phyloP scores from a whole-genome alignment of 805 yeast species.

The Danielozyma ontarioensis region DNA sequence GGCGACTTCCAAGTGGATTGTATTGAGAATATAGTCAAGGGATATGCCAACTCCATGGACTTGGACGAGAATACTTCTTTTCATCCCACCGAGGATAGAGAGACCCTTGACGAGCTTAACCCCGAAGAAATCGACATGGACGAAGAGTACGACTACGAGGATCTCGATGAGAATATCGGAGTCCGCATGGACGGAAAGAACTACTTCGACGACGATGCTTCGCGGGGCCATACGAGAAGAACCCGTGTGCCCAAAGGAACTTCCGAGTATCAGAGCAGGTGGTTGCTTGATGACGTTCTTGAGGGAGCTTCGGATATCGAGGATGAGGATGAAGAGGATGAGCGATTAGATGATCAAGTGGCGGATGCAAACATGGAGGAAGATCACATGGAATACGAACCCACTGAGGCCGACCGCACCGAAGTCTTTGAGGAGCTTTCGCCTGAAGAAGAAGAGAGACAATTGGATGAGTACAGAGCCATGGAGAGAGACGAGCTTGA shows the following conservation, averaged over 20 bases:
- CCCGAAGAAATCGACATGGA: slow-evolving; percentile 42
- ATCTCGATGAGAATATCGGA: slow-evolving; percentile 29
- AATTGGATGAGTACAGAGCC: slow-evolving; percentile 61
- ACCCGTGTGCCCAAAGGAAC: slow-evolving; percentile 61
- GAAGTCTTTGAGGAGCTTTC: slow-evolving; percentile 70
- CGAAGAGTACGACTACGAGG: slow-evolving; percentile 16
- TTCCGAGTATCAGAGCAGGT: slow-evolving; percentile 71
- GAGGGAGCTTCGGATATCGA: slow-evolving; percentile 41
- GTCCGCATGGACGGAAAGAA: slow-evolving; percentile 54
- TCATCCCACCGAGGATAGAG: slow-evolving; percentile 40
- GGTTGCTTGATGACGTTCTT: slow-evolving; percentile 60
- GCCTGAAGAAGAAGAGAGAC: slow-evolving; percentile 80
- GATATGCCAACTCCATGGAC: slow-evolving; percentile 13
- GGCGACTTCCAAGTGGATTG: slow-evolving; percentile 82
- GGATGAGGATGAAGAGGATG: slow-evolving; percentile 34
- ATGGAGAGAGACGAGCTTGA: slow-evolving; percentile 79
- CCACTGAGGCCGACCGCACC: slow-evolving; percentile 38
- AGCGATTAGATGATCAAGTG: slow-evolving; percentile 30
- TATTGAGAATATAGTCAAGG: slow-evolving; percentile 48
- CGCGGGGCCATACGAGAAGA: slow-evolving; percentile 14
- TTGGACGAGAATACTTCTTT: slow-evolving; percentile 18
- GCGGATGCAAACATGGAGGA: slow-evolving; percentile 20
- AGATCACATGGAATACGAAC: slow-evolving; percentile 34
- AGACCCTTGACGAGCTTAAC: slow-evolving; percentile 54
- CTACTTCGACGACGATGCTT: slow-evolving; percentile 35